phyloP scores from a whole-genome alignment of 257 asterid species.

The Vinca minor region DNA sequence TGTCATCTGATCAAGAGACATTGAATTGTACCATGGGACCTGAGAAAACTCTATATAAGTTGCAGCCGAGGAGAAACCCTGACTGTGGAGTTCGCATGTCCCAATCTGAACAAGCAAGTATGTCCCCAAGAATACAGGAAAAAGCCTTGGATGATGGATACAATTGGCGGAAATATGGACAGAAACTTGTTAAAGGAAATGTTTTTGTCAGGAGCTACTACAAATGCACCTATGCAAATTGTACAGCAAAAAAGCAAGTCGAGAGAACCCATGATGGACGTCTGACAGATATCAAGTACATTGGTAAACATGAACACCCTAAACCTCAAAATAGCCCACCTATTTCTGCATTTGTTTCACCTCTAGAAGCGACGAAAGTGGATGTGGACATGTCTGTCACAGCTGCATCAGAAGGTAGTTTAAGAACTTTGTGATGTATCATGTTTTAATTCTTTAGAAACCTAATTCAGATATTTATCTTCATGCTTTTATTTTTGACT shows the following conservation, averaged over 20 bases:
- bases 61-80: conserved; percentile 40
- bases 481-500: neutral
- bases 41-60: conserved; percentile 30
- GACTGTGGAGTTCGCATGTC: conserved; percentile 21
- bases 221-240: conserved; percentile 61
- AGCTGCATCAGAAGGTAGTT: conserved; percentile 40
- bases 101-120: conserved; percentile 21
- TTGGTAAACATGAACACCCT: conserved; percentile 68
- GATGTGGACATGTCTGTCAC: conserved; percentile 24
- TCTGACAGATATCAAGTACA: conserved; percentile 58
- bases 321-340: conserved; percentile 50
- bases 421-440: conserved; percentile 1
- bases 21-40: conserved; percentile 19
- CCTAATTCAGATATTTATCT: neutral
- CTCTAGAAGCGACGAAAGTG: conserved; percentile 28
- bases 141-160: conserved; percentile 71
- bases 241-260: conserved; percentile 76
- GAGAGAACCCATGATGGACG: conserved; percentile 74
- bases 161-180: conserved; percentile 98
- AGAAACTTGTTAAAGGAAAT: conserved; percentile 87
- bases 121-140: conserved; percentile 25
- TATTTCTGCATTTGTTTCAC: conserved; percentile 21
- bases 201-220: conserved; percentile 76
- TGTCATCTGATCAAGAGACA: conserved; percentile 28
- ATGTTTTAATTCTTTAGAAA: neutral